Conservation (phyloP, 768 basidiomycete genomes). For the Tephrocybe sp. region DNA sequence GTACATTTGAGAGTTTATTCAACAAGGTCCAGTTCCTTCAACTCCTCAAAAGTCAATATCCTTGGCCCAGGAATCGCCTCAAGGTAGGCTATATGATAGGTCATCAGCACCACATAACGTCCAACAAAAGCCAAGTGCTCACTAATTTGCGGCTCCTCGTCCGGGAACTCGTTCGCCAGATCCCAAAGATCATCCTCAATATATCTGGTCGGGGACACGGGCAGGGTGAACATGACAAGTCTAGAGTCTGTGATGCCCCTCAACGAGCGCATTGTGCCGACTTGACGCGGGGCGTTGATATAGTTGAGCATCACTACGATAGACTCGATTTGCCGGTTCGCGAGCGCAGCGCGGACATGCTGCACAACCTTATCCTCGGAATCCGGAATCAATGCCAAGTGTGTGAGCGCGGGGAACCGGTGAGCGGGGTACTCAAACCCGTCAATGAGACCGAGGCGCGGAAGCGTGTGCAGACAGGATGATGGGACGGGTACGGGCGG, state of each 20-base stretch:
- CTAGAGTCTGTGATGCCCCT: conserved; percentile 13
- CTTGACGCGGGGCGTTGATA: background rate
- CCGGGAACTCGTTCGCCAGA: conserved; percentile 18
- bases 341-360: conserved; percentile 8
- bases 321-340: conserved; percentile 8
- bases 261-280: conserved; percentile 1
- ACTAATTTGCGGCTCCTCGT: conserved; percentile 17
- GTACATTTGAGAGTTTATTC: too few relatives aligned
- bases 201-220: conserved; percentile 10
- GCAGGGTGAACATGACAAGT: conserved; percentile 18
- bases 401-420: conserved; percentile 16
- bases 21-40: background rate
- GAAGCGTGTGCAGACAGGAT: conserved; percentile 9
- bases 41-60: background rate
- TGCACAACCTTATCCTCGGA: conserved; percentile 2
- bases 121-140: background rate
- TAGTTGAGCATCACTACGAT: conserved; percentile 17
- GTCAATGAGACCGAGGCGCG: conserved; percentile 11
- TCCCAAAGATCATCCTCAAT: conserved; percentile 23
- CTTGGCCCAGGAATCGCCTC: background rate
- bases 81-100: conserved; percentile 1
- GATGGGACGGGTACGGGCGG: background rate
- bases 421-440: conserved; percentile 6
- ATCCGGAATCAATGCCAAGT: conserved; percentile 14
- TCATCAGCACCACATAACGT: background rate